A percentile compares a stretch with the other conserved stretches of the same genome.
Evolutionary conservation across 164 flowering plant species (phyloP).

Genomic region (Chimonanthus salicifolius): DNA sequence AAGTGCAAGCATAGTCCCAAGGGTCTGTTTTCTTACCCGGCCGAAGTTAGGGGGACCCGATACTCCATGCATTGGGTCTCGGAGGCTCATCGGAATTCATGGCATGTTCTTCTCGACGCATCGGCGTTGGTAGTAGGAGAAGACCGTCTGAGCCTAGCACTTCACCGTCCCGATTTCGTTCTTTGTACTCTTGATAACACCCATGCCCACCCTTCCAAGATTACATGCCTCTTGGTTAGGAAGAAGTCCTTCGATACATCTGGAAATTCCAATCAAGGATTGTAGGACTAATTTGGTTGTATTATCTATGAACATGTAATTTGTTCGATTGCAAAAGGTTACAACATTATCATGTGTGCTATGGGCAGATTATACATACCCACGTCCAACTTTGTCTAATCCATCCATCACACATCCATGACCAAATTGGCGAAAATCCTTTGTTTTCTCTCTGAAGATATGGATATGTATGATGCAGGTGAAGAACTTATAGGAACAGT

Average conservation of each 20-base stretch:
- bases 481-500: not conserved
- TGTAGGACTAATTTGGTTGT: not conserved
- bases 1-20: constrained; percentile 63
- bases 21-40: constrained; percentile 68
- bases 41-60: constrained; percentile 47
- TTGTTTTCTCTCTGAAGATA: not conserved
- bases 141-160: constrained; percentile 49
- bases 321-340: not conserved
- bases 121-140: constrained; percentile 45
- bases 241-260: constrained; percentile 55
- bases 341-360: not conserved
- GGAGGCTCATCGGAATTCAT: constrained; percentile 65
- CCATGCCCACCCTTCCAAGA: constrained; percentile 48
- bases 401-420: not conserved
- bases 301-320: not conserved
- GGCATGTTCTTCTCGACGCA: constrained; percentile 78
- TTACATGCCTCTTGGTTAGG: constrained; percentile 64
- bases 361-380: not conserved
- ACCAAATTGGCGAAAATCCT: not conserved
- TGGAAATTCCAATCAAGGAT: constrained; percentile 7
- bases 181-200: constrained; percentile 58
- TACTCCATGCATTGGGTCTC: constrained; percentile 83
- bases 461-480: not conserved
- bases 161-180: constrained; percentile 71
- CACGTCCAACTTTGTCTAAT: not conserved